These are phyloP conservation scores for Arthrobotrys sinensis DNA, from an alignment of 2,329 filamentous ascomycete genomes.

Conservation along the genomic window DNA sequence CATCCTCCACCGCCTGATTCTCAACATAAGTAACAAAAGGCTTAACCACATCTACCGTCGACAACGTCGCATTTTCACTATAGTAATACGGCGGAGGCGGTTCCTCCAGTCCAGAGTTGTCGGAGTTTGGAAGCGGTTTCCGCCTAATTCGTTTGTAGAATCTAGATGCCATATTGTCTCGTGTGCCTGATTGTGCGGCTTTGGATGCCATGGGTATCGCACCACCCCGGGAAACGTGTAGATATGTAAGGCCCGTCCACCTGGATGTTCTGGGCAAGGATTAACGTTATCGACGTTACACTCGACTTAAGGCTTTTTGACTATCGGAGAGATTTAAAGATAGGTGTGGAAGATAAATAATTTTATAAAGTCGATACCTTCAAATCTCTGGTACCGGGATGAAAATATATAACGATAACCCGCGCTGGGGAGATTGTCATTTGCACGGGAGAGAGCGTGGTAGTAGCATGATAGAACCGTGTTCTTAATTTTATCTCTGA, in stretches of 20 bases:
- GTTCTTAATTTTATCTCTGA: not conserved
- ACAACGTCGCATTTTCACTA: conserved; percentile 3
- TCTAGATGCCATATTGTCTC: conserved; percentile 1
- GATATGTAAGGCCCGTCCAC: too few species aligned
- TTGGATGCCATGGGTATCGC: not conserved
- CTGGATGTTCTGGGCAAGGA: not conserved
- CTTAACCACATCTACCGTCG: not conserved
- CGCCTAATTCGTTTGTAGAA: conserved; percentile 6
- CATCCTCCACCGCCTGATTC: conserved; percentile 11
- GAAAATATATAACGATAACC: not conserved
- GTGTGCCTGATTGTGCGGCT: too few species aligned
- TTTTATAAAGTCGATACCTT: too few species aligned
- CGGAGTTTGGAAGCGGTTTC: not conserved
- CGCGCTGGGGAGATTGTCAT: too few species aligned
- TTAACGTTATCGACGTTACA: conserved; percentile 4
- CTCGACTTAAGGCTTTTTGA: not conserved
- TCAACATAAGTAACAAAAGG: not conserved
- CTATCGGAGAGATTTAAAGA: too few species aligned
- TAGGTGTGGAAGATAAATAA: not conserved
- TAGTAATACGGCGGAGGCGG: conserved; percentile 8
- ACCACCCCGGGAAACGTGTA: too few species aligned
- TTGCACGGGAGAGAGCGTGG: not conserved
- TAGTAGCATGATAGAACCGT: not conserved
- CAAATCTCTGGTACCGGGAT: not conserved
- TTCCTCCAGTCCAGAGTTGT: not conserved